Percentiles rank a stretch among this genome's conserved stretches.
Conservation (phyloP, 768 basidiomycete genomes). For the Artomyces pyxidatus region DNA sequence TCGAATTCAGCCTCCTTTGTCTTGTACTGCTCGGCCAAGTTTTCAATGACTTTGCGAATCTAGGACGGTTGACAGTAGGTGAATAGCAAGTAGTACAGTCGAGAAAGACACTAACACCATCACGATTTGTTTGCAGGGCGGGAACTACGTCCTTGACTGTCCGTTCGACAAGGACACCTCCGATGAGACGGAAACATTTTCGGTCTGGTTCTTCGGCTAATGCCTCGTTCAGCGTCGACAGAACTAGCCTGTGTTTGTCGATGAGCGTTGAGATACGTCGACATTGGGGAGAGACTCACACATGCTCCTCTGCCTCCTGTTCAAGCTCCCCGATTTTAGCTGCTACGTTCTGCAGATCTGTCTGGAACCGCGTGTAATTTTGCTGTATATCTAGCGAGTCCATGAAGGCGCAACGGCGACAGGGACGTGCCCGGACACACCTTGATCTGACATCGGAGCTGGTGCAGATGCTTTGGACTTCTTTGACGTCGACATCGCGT, state of each 20-base stretch:
- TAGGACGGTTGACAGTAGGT: slow-evolving; percentile 25
- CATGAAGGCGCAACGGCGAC: neutral
- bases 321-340: slow-evolving; percentile 96
- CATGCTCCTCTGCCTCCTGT: slow-evolving; percentile 91
- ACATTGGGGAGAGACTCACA: slow-evolving; percentile 40
- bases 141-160: slow-evolving; percentile 95
- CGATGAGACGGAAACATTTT: slow-evolving; percentile 94
- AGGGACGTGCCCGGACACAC: slow-evolving; percentile 34
- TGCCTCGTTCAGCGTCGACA: slow-evolving; percentile 79
- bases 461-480: slow-evolving; percentile 48
- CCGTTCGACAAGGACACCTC: slow-evolving; percentile 90
- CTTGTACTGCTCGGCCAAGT: slow-evolving; percentile 82
- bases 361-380: slow-evolving; percentile 74
- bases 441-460: slow-evolving; percentile 62
- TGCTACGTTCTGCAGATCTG: slow-evolving; percentile 84
- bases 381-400: slow-evolving; percentile 73
- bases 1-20: slow-evolving; percentile 80
- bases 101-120: slow-evolving; percentile 53
- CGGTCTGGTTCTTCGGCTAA: slow-evolving; percentile 78
- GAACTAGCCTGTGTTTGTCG: slow-evolving; percentile 59
- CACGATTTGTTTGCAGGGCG: slow-evolving; percentile 78
- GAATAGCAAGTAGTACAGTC: slow-evolving; percentile 3
- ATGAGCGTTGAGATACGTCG: neutral
- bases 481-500: slow-evolving; percentile 48
- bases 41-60: slow-evolving; percentile 78